Percentiles rank a stretch among this genome's conserved stretches.
Evolutionary conservation across 2,329 filamentous ascomycete genomes (phyloP).

Genomic region (Paracorniculantispora psalliotae): DNA sequence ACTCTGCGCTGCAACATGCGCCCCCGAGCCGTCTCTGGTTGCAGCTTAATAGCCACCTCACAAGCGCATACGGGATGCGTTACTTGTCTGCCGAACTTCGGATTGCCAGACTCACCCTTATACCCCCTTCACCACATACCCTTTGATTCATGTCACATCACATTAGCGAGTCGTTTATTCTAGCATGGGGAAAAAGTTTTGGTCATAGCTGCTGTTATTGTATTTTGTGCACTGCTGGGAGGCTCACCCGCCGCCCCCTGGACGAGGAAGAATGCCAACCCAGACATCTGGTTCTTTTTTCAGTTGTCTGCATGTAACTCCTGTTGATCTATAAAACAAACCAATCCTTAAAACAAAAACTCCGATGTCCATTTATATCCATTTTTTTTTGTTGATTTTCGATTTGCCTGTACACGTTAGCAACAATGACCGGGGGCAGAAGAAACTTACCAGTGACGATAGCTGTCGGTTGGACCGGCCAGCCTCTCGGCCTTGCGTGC

Average conservation of each 20-base stretch:
- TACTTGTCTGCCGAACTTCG: not conserved
- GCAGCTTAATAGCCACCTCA: not conserved
- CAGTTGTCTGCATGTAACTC: not conserved
- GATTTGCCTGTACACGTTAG: not conserved
- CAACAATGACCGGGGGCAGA: not conserved
- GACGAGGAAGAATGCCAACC: not conserved
- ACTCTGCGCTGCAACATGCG: not conserved
- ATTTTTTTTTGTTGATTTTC: not conserved
- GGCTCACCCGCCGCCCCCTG: not conserved
- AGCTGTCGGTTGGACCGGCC: not conserved
- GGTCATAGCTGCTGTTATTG: not conserved
- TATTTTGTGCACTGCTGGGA: not conserved
- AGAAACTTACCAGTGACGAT: not conserved
- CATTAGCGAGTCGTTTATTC: conserved; percentile 5
- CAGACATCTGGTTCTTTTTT: not conserved
- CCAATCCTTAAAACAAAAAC: not conserved
- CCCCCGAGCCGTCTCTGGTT: not conserved
- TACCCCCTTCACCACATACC: conserved; percentile 1
- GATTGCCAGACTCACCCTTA: not conserved
- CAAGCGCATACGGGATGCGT: not conserved
- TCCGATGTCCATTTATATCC: not conserved
- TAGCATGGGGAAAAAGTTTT: not conserved
- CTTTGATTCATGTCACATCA: conserved; percentile 8
- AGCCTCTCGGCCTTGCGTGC: not conserved
- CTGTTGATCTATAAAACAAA: not conserved